Base-by-base conservation (phyloP, 1,284 basidiomycete species). In the Cryptococcus wingfieldii region DNA sequence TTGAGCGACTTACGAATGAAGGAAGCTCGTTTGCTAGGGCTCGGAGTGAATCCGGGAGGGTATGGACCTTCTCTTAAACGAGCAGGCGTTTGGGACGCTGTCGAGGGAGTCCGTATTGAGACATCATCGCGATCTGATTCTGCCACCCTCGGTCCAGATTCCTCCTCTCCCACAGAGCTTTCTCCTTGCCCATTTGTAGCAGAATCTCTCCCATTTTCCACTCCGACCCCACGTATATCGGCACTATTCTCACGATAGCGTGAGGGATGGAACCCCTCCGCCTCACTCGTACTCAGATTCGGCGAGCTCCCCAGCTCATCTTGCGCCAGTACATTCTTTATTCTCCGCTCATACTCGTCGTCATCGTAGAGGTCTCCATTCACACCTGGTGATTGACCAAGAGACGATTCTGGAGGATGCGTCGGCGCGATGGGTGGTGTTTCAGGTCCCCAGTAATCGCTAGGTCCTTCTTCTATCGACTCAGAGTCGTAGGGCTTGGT, bases 81-180 rank as follows among this genome's bases (percentile, higher is more conserved):
- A 27, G 53, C 31, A 8, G 51, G 19, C 37, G 59, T 52, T 12
- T 47, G 51, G 3, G 80, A 79, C 37, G 81, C 77, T 6, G 74
- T 72, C 9, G 81, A 79, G 39, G 79, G 80, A 27, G 80, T 80
- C 53, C 73, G 67, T 58, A 80, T 77, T 16, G 81, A 79, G 44
- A 77, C 62, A 37, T 76, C 67, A 49, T 80, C 79, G 54, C 77
- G 47, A 28, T 25, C 43, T 6, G 16, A 34, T 45, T 34, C 59
- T 28, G 56, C 41, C 54, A 14, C 1, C 23, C 69, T 59, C 76
- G 74, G 70, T 72, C 67, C 69, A 59, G 70, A 67, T 47, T 76
- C 72, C 31, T 71, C 72, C 7, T 70, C 68, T 9, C 57, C 66
- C 7, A 51, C 53, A 6, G 46, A 52, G 12, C 31, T 57, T 7